These are phyloP conservation scores for Thelonectria olida DNA, from an alignment of 2,329 filamentous ascomycete species.

Conservation along the genomic window DNA sequence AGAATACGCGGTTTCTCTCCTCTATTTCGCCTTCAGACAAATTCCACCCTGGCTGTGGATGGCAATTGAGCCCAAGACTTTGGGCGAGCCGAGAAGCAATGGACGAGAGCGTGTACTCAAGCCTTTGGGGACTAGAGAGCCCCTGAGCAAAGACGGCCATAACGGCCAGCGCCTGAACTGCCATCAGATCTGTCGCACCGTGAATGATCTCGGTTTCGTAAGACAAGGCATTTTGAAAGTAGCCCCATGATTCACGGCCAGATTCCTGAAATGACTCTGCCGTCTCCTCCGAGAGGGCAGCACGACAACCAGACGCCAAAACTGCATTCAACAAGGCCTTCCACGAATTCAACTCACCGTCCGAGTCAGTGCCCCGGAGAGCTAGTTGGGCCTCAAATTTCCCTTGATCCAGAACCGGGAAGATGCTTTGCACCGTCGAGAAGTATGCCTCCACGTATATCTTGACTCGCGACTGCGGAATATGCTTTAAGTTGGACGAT, in stretches of 20 bases:
- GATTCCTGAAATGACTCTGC: conserved; percentile 6
- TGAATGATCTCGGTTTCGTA: conserved; percentile 4
- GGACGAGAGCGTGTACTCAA: conserved; percentile 7
- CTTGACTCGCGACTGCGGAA: background rate
- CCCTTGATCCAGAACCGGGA: background rate
- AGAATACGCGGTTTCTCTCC: conserved; percentile 1
- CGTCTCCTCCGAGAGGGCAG: conserved; percentile 5
- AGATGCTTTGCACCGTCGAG: background rate
- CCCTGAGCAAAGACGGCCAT: conserved; percentile 17
- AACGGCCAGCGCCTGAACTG: conserved; percentile 6
- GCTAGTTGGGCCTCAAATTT: background rate
- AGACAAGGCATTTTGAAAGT: background rate
- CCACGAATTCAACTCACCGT: background rate
- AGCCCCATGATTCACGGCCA: background rate
- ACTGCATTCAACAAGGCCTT: conserved; percentile 4
- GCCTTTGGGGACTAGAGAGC: conserved; percentile 8
- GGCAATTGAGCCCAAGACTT: background rate
- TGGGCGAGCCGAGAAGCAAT: background rate
- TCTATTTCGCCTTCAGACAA: background rate
- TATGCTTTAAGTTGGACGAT: background rate
- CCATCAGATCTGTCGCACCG: conserved; percentile 1
- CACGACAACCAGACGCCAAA: conserved; percentile 11
- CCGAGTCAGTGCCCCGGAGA: background rate
- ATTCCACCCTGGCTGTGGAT: background rate
- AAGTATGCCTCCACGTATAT: conserved; percentile 2